Evolutionary conservation across 768 basidiomycete species (phyloP).

Genomic region (Podaxis sp.): DNA sequence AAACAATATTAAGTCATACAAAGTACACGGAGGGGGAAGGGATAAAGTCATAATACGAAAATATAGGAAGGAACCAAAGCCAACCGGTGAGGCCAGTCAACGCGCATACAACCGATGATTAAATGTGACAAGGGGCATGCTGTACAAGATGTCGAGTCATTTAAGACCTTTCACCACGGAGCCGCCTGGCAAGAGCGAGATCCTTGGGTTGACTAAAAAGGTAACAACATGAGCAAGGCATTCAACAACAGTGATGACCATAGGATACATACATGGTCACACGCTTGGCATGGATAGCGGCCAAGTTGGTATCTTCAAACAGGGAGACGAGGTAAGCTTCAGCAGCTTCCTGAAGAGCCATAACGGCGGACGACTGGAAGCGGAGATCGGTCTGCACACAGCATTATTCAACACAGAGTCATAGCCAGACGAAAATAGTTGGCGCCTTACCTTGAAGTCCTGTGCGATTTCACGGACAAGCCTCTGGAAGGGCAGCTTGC

Average conservation of each 20-base stretch:
- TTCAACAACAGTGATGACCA: conserved; percentile 12
- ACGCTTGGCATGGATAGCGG: conserved; percentile 88
- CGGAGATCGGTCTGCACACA: conserved; percentile 74
- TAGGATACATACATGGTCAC: conserved; percentile 26
- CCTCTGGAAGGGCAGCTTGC: conserved; percentile 99
- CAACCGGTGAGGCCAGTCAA: neutral
- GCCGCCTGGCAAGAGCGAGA: conserved; percentile 81
- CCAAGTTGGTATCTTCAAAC: conserved; percentile 90
- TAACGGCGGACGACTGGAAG: conserved; percentile 95
- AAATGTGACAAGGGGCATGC: neutral
- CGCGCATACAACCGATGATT: neutral
- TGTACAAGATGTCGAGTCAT: conserved; percentile 13
- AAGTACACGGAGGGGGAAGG: neutral
- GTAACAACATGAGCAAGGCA: conserved; percentile 24
- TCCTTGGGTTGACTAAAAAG: conserved; percentile 77
- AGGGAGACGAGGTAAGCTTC: conserved; percentile 88
- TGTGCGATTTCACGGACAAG: conserved; percentile 97
- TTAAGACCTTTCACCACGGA: conserved; percentile 85
- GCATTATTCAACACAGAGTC: conserved; percentile 12
- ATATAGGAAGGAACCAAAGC: neutral
- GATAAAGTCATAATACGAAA: neutral
- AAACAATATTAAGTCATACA: conserved; percentile 16
- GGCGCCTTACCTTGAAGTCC: conserved; percentile 78
- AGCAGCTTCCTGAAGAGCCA: conserved; percentile 91
- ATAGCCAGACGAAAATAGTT: neutral